Evolutionary conservation across 768 basidiomycete genomes (phyloP).

Genomic region (Serendipita sp.): DNA sequence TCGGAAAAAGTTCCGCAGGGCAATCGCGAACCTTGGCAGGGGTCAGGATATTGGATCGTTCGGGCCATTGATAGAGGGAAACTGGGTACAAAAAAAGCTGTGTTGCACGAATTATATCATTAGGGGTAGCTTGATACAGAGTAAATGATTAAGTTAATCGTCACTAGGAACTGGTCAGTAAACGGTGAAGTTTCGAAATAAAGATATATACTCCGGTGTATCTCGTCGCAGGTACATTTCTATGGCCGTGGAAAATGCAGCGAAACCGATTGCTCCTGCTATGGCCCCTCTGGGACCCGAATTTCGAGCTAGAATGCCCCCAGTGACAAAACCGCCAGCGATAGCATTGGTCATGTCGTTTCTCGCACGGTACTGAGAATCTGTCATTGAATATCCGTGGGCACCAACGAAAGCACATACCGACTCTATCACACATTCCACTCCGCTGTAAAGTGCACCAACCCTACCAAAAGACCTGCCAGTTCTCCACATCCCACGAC

Average conservation of each 20-base stretch:
- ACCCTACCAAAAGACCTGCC: conserved; percentile 93
- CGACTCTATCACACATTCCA: conserved; percentile 89
- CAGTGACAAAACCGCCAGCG: conserved; percentile 73
- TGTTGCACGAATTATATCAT: neutral
- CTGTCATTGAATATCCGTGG: neutral
- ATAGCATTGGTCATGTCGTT: conserved; percentile 91
- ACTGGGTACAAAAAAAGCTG: too few species aligned
- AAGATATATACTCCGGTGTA: conserved; percentile 48
- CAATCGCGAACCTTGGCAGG: too few species aligned
- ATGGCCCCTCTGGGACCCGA: conserved; percentile 74
- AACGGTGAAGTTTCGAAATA: neutral
- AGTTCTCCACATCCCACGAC: conserved; percentile 72
- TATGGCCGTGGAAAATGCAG: conserved; percentile 83
- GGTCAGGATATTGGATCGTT: too few species aligned
- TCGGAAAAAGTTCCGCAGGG: too few species aligned
- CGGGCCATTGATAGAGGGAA: too few species aligned
- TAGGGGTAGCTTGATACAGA: neutral
- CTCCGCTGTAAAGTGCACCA: conserved; percentile 83
- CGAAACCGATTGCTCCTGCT: conserved; percentile 84
- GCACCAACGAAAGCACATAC: conserved; percentile 32
- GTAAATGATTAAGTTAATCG: neutral
- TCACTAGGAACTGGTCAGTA: neutral
- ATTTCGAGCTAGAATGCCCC: conserved; percentile 74
- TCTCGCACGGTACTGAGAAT: conserved; percentile 73
- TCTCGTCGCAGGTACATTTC: conserved; percentile 73